Conservation (phyloP, 2,329 filamentous ascomycete species). For the Verticillium klebahnii region DNA sequence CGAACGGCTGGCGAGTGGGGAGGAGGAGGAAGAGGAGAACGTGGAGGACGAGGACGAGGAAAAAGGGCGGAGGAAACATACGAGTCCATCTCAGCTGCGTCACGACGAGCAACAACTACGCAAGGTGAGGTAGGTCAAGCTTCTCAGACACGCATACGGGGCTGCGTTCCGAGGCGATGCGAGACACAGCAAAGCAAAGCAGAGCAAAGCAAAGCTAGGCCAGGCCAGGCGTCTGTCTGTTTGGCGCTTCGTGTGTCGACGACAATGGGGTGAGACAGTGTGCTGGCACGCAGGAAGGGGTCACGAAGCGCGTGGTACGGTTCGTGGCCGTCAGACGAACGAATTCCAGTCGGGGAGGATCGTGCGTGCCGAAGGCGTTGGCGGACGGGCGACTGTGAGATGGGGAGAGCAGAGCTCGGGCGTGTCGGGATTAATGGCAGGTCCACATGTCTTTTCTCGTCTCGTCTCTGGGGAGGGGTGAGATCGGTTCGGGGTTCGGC, state of each 20-base stretch:
- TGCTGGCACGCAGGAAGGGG: background rate
- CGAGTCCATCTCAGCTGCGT: constrained; percentile 1
- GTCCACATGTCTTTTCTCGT: background rate
- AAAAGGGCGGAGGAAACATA: background rate
- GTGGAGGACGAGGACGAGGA: background rate
- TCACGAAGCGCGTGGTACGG: background rate
- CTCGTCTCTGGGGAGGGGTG: background rate
- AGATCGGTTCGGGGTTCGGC: no score
- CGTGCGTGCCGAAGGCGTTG: background rate
- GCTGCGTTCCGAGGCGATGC: background rate
- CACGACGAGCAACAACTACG: background rate
- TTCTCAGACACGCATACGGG: background rate
- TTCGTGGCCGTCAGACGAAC: background rate
- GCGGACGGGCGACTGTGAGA: background rate
- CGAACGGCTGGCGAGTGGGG: background rate
- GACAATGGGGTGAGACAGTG: background rate
- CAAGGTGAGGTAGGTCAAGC: background rate
- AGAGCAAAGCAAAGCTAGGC: background rate
- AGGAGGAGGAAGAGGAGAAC: background rate
- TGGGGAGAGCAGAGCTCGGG: background rate
- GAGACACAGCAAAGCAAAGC: background rate
- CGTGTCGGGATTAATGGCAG: background rate
- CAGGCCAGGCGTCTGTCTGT: background rate
- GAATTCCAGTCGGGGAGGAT: background rate
- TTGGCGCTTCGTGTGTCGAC: background rate